Percentiles rank a stretch among this genome's conserved stretches.
phyloP scores from a whole-genome alignment of 768 basidiomycete genomes.

The Tulasnella sp. region DNA sequence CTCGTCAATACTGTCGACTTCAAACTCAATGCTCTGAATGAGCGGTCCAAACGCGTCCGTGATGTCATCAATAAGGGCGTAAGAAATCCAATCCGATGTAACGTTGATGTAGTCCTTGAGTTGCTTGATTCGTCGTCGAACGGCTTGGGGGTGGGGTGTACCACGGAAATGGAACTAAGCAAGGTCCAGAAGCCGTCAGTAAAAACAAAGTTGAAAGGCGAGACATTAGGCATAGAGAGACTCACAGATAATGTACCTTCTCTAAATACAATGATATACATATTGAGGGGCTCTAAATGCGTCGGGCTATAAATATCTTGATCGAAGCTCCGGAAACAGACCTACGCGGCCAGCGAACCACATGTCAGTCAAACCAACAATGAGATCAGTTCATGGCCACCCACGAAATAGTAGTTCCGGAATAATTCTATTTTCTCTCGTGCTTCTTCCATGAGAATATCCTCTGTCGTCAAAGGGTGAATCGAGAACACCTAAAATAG shows the following conservation, averaged over 20 bases:
- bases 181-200: not conserved
- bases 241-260: constrained; percentile 90
- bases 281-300: constrained; percentile 94
- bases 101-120: constrained; percentile 98
- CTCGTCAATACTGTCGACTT: constrained; percentile 98
- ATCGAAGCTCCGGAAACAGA: constrained; percentile 98
- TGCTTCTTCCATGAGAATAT: constrained; percentile 98
- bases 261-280: constrained; percentile 99
- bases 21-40: constrained; percentile 97
- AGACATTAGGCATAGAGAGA: too few relatives aligned
- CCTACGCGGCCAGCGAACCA: constrained; percentile 9
- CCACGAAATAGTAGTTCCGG: constrained; percentile 88
- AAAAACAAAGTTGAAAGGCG: not conserved
- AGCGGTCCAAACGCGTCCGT: constrained; percentile 98
- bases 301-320: constrained; percentile 97
- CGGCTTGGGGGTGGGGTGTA: constrained; percentile 96
- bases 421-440: constrained; percentile 99
- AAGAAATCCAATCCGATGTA: constrained; percentile 99
- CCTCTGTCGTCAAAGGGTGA: constrained; percentile 97
- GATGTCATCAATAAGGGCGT: constrained; percentile 98
- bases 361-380: not conserved
- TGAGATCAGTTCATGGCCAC: not conserved
- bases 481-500: constrained; percentile 77
- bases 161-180: constrained; percentile 91
- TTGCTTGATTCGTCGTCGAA: constrained; percentile 95